Percentiles rank a stretch among this genome's conserved stretches.
Conservation (phyloP, 106 monocot genomes). For the Platanthera guangdongensis region DNA sequence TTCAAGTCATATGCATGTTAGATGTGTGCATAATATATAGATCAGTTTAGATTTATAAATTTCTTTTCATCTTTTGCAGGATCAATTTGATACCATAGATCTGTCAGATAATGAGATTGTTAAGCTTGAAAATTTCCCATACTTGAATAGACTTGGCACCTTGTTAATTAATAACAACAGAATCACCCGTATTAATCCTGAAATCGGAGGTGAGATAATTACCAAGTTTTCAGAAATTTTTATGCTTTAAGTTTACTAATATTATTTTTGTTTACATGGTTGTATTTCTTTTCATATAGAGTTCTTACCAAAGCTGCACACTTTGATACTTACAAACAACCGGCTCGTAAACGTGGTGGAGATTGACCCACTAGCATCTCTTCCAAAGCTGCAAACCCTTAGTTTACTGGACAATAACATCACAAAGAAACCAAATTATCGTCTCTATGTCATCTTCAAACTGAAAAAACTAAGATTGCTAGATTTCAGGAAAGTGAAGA, state of each 20-base stretch:
- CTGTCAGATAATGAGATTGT: slow-evolving; percentile 98
- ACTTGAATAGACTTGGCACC: slow-evolving; percentile 79
- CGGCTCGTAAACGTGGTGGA: slow-evolving; percentile 91
- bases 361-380: slow-evolving; percentile 94
- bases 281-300: slow-evolving; percentile 28
- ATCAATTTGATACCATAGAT: slow-evolving; percentile 95
- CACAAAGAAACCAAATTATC: slow-evolving; percentile 92
- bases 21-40: too few relatives aligned
- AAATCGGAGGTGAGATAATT: slow-evolving; percentile 67
- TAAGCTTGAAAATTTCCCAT: slow-evolving; percentile 90
- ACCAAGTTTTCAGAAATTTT: background rate
- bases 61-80: slow-evolving; percentile 37
- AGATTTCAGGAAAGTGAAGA: slow-evolving; percentile 93
- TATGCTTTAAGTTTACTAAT: background rate
- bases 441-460: slow-evolving; percentile 88
- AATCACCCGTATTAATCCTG: slow-evolving; percentile 91
- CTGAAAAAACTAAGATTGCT: slow-evolving; percentile 73
- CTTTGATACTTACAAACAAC: slow-evolving; percentile 88
- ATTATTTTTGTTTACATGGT: background rate
- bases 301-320: slow-evolving; percentile 84
- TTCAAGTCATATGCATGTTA: too few relatives aligned
- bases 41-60: background rate
- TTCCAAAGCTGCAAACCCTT: slow-evolving; percentile 76
- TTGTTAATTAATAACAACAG: slow-evolving; percentile 90
- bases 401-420: slow-evolving; percentile 91